Conservation (phyloP, 345 rosid genomes). For the Diplotaxis tenuifolia region DNA sequence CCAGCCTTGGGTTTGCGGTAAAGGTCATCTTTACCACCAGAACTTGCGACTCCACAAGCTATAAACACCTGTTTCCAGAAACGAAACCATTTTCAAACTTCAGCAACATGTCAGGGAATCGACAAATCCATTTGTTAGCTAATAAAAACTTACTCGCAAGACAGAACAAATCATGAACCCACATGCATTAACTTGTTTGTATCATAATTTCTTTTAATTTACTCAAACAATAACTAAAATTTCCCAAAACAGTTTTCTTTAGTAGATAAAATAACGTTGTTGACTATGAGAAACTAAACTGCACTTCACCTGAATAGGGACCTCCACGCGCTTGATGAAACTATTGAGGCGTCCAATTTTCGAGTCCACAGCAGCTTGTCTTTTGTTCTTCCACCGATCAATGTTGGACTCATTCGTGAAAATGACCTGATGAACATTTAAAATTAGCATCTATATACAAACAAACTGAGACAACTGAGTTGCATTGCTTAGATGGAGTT, state of each 20-base stretch:
- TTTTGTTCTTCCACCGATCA: slow-evolving; percentile 94
- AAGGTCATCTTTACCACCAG: slow-evolving; percentile 61
- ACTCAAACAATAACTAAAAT: background rate
- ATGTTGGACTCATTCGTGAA: slow-evolving; percentile 96
- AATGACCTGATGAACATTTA: slow-evolving; percentile 56
- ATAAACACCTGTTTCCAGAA: slow-evolving; percentile 62
- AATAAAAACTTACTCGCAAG: background rate
- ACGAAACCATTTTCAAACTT: background rate
- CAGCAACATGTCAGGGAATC: background rate
- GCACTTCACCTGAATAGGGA: slow-evolving; percentile 80
- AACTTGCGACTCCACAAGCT: slow-evolving; percentile 65
- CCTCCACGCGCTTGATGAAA: slow-evolving; percentile 67
- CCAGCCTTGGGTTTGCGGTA: slow-evolving; percentile 88
- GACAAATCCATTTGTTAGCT: background rate
- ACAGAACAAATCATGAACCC: background rate
- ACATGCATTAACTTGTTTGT: background rate
- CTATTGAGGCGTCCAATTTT: slow-evolving; percentile 80
- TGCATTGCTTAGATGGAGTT: background rate
- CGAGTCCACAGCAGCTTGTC: slow-evolving; percentile 90
- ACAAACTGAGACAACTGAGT: background rate
- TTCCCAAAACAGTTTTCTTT: background rate
- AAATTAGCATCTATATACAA: background rate
- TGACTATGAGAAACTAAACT: background rate
- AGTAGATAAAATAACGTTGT: background rate
- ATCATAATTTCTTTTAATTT: background rate